Evolutionary conservation across 176 grass and related monocot genomes (phyloP), one percentile per base, ranked within the genome.

Genomic region (Avena sativa): DNA sequence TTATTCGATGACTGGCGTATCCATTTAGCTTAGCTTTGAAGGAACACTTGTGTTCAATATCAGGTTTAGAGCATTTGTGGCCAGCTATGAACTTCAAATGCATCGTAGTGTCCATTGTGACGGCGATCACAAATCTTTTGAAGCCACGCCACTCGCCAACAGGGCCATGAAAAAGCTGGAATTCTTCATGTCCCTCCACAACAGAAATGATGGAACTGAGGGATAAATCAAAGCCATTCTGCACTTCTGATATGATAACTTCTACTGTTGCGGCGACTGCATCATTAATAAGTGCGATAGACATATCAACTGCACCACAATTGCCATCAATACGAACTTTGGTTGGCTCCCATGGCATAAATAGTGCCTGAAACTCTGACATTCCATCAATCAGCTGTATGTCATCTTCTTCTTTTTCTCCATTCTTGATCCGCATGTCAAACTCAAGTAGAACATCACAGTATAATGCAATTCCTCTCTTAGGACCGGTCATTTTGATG

Each of bases 401-500:
- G 12, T 74, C 71, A 74, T 74, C 71, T 49, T 47, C 71, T 74
- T 46, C 40, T 4, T 20, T 6, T 44, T 46, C 40, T 47, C 69
- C 69, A 9, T 49, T 74, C 26, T 74, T 49, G 20, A 74, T 74
- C n/a, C 71, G 47, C 71, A 74, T 74, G 71, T 49, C 71, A 74
- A 74, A 49, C 71, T 74, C 71, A 48, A 74, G 11, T 12, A 74
- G 20, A 48, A 74, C 44, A 49, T 63, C 60, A 26, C 60, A 63
- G 60, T 12, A 9, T 25, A 63, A 63, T 26, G 60, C 60, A 63
- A 63, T 63, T 21, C 60, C 60, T 73, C 52, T 58, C 17, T 83
- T 83, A 25, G 81, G 81, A 11, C 67, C 81, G 25, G 67, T 83
- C 67, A 83, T 73, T 59, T 72, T 26, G 71, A 83, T 83, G 7